Percentiles rank a stretch among this genome's conserved stretches.
These are phyloP conservation scores for Hamamelis virginiana DNA, from an alignment of 164 flowering plant species.

Conservation along the genomic window DNA sequence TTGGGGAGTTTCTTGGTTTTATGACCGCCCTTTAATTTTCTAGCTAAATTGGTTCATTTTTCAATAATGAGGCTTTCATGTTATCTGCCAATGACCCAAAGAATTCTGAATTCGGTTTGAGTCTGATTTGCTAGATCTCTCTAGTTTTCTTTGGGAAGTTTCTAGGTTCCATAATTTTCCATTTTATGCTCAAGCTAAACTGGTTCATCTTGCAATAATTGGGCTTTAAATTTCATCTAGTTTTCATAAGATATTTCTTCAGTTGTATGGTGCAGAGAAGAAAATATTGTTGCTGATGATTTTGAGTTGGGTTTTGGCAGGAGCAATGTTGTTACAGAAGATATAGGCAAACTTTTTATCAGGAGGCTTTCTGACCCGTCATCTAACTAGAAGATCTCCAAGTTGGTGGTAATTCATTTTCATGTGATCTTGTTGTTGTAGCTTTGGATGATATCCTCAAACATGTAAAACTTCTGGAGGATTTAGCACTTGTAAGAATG, in stretches of 20 bases:
- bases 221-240: background rate
- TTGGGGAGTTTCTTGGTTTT: too few relatives aligned
- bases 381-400: slow-evolving; percentile 9
- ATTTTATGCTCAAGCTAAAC: background rate
- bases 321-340: slow-evolving; percentile 90
- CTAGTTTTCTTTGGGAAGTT: background rate
- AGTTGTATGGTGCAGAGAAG: background rate
- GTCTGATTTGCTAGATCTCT: background rate
- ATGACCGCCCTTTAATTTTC: too few relatives aligned
- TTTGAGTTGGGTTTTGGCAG: slow-evolving; percentile 36
- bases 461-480: background rate
- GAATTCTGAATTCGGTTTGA: background rate
- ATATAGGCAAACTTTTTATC: slow-evolving; percentile 76
- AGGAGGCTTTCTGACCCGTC: slow-evolving; percentile 36
- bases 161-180: background rate
- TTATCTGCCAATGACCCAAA: background rate
- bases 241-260: background rate
- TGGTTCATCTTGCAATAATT: background rate
- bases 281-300: slow-evolving; percentile 8
- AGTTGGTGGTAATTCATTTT: slow-evolving; percentile 5
- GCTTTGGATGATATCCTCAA: background rate
- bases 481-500: slow-evolving; percentile 10
- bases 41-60: background rate
- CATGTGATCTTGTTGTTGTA: background rate
- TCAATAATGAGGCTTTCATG: background rate